Evolutionary conservation across 108 stramenopile genomes (phyloP), one percentile per base, ranked within the genome.

Genomic region (Fragilaria radians): DNA sequence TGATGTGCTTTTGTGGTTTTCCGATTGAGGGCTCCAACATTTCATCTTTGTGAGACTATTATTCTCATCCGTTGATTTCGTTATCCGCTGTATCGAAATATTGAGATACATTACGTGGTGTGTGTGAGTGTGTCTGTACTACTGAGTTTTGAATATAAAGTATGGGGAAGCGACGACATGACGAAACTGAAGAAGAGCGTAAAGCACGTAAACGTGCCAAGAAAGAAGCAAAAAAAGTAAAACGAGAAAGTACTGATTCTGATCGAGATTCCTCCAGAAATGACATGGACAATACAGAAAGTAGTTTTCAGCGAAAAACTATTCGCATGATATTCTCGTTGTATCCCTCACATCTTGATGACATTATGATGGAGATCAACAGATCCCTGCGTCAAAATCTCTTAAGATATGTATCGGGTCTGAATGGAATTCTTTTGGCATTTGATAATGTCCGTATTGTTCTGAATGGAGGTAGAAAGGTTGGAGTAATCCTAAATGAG

Each of bases 401-500:
- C 24, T 34, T 79, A 45, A 72, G 74, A 52, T 83, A 61, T 52
- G 68, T 72, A 25, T 66, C 72, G 24, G 78, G 82, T 5, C 18
- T 79, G 23, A 71, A 64, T n/a, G 53, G 82, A 17, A 66, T 79
- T 47, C 62, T 79, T 0, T 48, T 83, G 57, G 75, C 71, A 5
- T 79, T 61, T 50, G 69, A 83, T 7, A 67, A 79, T 54, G 58
- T 83, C 26, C 52, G 67, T 7, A 9, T 72, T 29, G 32, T 23
- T 29, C 45, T 45, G 3, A 63, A 58, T 18, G 51, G 48, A n/a
- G 81, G 73, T 24, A 69, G 52, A 31, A 9, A 18, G 32, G 18
- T 14, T 54, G 78, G 78, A 19, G 58, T 61, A 53, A 74, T 83
- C 46, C 54, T 77, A 42, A 73, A 79, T 54, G 82, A 83, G 51